These are phyloP conservation scores for carrot (Daucus carota) DNA, from an alignment of 129 eudicot species.

Conservation along the genomic window DNA sequence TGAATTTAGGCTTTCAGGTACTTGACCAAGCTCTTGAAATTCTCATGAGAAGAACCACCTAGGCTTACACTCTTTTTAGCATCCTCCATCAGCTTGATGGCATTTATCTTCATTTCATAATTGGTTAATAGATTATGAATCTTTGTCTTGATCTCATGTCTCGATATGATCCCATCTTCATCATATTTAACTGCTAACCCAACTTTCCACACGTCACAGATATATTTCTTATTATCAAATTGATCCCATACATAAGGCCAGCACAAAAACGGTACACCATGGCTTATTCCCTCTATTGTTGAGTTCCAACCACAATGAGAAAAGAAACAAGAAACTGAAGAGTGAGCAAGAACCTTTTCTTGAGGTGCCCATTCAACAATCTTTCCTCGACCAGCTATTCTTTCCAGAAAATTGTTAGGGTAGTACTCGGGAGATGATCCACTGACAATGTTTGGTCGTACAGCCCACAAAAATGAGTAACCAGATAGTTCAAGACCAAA, in stretches of 20 bases:
- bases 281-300: slow-evolving; percentile 41
- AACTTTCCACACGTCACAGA: slow-evolving; percentile 11
- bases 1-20: background rate
- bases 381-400: slow-evolving; percentile 23
- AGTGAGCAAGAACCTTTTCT: slow-evolving; percentile 52
- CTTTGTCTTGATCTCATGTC: background rate
- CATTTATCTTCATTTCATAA: background rate
- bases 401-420: slow-evolving; percentile 23
- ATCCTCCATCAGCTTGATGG: background rate
- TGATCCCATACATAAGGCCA: slow-evolving; percentile 31
- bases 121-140: background rate
- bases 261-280: slow-evolving; percentile 52
- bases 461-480: slow-evolving; percentile 50
- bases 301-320: slow-evolving; percentile 72
- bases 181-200: background rate
- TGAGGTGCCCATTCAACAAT: slow-evolving; percentile 72
- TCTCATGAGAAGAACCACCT: slow-evolving; percentile 9
- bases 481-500: slow-evolving; percentile 40
- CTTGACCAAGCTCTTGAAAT: background rate
- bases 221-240: background rate
- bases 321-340: slow-evolving; percentile 47
- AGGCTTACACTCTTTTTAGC: background rate
- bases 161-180: slow-evolving; percentile 7
- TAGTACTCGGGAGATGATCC: slow-evolving; percentile 7
- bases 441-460: slow-evolving; percentile 21